Base-by-base conservation (phyloP, 2,329 filamentous ascomycete species). In the Ophiocordyceps australis region DNA sequence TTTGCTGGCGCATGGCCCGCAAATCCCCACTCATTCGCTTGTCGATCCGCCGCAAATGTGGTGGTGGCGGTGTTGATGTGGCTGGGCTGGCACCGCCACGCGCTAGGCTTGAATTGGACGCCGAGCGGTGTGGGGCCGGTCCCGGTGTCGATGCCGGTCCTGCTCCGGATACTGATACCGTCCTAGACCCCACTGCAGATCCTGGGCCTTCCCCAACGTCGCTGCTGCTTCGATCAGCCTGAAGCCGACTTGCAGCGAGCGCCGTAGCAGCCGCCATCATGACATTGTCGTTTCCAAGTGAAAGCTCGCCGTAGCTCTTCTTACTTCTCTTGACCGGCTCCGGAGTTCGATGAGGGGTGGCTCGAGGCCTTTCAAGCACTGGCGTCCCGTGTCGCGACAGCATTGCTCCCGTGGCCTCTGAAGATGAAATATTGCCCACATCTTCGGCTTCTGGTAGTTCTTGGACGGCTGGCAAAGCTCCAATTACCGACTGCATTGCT, bases 21-120 rank as follows among this genome's bases (percentile, higher is more conserved):
- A 91, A 61, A 60, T 91, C 79, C 50, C 77, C 74, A 62, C 78
- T 85, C 49, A 74, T 54, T 45, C 63, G 64, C 45, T 54, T 62
- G 46, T 74, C 71, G 34, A 67, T 64, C 35, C 80, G 69, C 41
- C 82, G 67, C 32, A 89, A 63, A 24, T 76, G 72, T 35, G 75
- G 76, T 31, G 74, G 76, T 35, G 34, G 28, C n/a, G n/a, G n/a
- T n/a, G n/a, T n/a, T n/a, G n/a, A n/a, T n/a, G n/a, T n/a, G n/a
- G n/a, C n/a, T n/a, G 47, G 77, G 66, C 44, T 73, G 62, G 30
- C 62, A 59, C 36, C 59, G 50, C 28, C 62, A n/a, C n/a, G 54
- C 28, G 56, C 45, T 32, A 66, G 49, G 45, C 62, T 59, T 28
- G 57, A 63, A 44, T 66, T 69, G 38, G 66, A 69, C 33, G 52